Evolutionary conservation across 2,329 filamentous ascomycete species (phyloP).

Genomic region (Nemania abortiva): DNA sequence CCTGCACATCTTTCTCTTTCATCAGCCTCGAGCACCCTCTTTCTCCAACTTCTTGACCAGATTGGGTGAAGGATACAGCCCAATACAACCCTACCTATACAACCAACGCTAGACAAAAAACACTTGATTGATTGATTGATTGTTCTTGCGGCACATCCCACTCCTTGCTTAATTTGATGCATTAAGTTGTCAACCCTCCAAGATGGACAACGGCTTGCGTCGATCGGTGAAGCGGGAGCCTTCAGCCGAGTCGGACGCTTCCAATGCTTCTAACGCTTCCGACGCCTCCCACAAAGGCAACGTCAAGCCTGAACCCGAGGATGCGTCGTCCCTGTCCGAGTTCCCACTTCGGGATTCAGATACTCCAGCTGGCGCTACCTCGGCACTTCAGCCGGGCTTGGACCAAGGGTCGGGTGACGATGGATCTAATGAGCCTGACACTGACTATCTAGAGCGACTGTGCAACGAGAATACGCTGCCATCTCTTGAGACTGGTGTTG

Average conservation of each 20-base stretch:
- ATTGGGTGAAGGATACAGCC: neutral
- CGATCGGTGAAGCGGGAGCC: conserved; percentile 14
- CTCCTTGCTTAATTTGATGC: neutral
- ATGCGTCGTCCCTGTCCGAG: conserved; percentile 13
- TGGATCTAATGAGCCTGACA: conserved; percentile 12
- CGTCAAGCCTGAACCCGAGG: conserved; percentile 30
- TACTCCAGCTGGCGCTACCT: neutral
- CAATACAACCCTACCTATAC: neutral
- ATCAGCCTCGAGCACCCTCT: neutral
- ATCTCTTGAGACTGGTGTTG: conserved; percentile 43
- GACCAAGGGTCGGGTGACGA: conserved; percentile 6
- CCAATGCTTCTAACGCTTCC: neutral
- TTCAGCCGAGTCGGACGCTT: conserved; percentile 1
- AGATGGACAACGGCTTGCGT: conserved; percentile 19
- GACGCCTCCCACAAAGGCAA: neutral
- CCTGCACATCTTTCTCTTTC: neutral
- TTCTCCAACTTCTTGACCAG: neutral
- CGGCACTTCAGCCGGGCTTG: conserved; percentile 5
- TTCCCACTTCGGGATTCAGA: conserved; percentile 1
- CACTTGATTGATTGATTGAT: neutral
- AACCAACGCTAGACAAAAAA: neutral
- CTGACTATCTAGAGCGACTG: conserved; percentile 41
- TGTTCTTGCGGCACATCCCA: neutral
- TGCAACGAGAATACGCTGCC: conserved; percentile 32
- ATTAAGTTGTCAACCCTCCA: neutral